Evolutionary conservation across 2,329 filamentous ascomycete genomes (phyloP), one percentile per base, ranked within the genome.

Genomic region (Penicillium sp.): DNA sequence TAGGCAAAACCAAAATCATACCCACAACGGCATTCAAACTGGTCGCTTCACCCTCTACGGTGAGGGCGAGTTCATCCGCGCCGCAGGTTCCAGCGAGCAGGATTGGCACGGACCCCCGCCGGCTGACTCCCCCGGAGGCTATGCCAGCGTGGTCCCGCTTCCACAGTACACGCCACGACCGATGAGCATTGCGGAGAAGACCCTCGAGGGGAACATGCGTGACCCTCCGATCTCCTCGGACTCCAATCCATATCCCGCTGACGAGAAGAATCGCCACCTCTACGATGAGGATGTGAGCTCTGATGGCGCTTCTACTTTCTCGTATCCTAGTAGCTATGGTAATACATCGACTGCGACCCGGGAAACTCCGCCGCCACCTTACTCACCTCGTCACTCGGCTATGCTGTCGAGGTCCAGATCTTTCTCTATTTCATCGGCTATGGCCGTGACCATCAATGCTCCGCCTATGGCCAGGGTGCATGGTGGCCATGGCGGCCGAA

Each of bases 291-390:
- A 74, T 42, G 62, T 68, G 31, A 67, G 72, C 0, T 74, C 73
- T 3, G 75, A 78, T 58, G 69, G 65, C 39, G 77, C 76, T 21
- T 78, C 76, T 4, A 69, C 72, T 11, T 66, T 76, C 50, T 78
- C 76, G 10, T 74, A 75, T 52, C 74, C 75, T 2, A 78, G 75
- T 61, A 77, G 74, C 51, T 77, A 76, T 60, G 76, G 76, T 7
- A 77, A 78, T 55, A 78, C 76, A 3, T 78, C 76, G 0, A 78
- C 76, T 3, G 76, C 75, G 9, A 78, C 76, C 5, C 64, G 74
- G 16, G 75, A 77, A 35, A 77, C 76, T 0, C 76, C 75, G 2
- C 76, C 76, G 4, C 76, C 76, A 29, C 74, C 76, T 9, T 78
- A 78, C 52, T 77, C 75, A 2, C 66, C 72, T 2, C 67, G 66